Evolutionary conservation across 768 basidiomycete species (phyloP).

Genomic region (Leucocoprinus leucothites): DNA sequence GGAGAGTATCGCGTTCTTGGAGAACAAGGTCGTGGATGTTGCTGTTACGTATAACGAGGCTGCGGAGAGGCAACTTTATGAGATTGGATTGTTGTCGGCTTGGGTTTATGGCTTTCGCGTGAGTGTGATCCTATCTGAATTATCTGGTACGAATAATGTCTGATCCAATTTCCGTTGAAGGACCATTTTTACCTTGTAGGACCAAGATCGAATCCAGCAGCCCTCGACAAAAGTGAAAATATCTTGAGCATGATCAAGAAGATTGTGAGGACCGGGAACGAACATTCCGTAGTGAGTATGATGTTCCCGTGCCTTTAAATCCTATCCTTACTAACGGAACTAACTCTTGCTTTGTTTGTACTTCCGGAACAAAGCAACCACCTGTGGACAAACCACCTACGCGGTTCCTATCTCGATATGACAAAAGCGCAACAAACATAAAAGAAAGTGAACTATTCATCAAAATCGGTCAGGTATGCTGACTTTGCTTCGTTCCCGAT

Average conservation of each 20-base stretch:
- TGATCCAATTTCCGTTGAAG: too few relatives aligned
- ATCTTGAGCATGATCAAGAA: conserved; percentile 44
- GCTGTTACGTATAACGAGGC: conserved; percentile 53
- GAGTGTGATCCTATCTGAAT: too few relatives aligned
- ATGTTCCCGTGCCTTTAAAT: conserved; percentile 5
- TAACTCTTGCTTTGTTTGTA: too few relatives aligned
- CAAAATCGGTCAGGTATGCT: conserved; percentile 43
- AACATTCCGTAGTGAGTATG: conserved; percentile 33
- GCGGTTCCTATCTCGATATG: conserved; percentile 55
- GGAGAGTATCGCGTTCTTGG: conserved; percentile 40
- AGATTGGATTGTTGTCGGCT: conserved; percentile 26
- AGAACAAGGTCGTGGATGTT: conserved; percentile 40
- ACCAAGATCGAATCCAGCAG: conserved; percentile 43
- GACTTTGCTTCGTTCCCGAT: background rate
- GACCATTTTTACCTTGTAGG: conserved; percentile 54
- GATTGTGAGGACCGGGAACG: conserved; percentile 42
- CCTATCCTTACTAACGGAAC: conserved; percentile 34
- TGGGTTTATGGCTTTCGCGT: conserved; percentile 45
- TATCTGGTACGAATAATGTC: too few relatives aligned
- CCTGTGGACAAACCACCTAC: too few relatives aligned
- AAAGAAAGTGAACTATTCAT: conserved; percentile 50
- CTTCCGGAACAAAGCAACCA: too few relatives aligned
- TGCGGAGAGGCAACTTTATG: conserved; percentile 38
- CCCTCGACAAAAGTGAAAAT: conserved; percentile 27
- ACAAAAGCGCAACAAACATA: conserved; percentile 60